A percentile compares a stretch with the other conserved stretches of the same genome.
These are phyloP conservation scores for Raddia guianensis DNA, from an alignment of 176 grass and related monocot species.

Conservation along the genomic window DNA sequence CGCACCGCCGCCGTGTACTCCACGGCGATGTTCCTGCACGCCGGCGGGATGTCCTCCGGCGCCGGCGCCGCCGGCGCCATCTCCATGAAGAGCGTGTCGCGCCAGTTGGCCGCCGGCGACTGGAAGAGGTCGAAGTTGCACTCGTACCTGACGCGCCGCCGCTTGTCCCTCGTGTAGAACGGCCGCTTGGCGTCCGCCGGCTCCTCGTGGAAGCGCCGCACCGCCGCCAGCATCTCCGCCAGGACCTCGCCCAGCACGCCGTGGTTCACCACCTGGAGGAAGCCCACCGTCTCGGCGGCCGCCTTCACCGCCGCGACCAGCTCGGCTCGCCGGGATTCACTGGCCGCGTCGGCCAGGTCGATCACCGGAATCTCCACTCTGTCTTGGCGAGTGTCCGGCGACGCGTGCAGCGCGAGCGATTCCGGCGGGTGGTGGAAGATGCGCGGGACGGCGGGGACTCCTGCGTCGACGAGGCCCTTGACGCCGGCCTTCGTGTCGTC, in stretches of 20 bases:
- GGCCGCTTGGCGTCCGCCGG: not conserved
- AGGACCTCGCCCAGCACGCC: not conserved
- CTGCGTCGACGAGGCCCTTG: conserved; percentile 38
- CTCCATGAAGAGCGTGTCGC: not conserved
- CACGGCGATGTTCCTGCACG: not conserved
- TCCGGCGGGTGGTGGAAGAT: conserved; percentile 40
- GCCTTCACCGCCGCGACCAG: too few relatives aligned
- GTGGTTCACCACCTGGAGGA: too few relatives aligned
- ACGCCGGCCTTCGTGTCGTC: conserved; percentile 14
- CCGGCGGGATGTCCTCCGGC: not conserved
- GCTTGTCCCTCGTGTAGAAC: not conserved
- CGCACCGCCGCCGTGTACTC: not conserved
- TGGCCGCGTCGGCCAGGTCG: not conserved
- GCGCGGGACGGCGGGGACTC: conserved; percentile 32
- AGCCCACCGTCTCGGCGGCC: too few relatives aligned
- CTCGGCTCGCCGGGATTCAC: too few relatives aligned
- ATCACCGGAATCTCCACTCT: not conserved
- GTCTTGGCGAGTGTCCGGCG: not conserved
- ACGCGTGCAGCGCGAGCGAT: not conserved
- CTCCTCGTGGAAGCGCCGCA: not conserved
- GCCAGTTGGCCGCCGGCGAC: not conserved
- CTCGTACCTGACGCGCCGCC: not conserved
- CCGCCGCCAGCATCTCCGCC: not conserved
- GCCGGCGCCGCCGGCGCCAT: not conserved
- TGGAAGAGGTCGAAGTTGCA: not conserved